Evolutionary conservation across 2,329 filamentous ascomycete genomes (phyloP), one percentile per base, ranked within the genome.

Genomic region (Fusarium nelsonii): DNA sequence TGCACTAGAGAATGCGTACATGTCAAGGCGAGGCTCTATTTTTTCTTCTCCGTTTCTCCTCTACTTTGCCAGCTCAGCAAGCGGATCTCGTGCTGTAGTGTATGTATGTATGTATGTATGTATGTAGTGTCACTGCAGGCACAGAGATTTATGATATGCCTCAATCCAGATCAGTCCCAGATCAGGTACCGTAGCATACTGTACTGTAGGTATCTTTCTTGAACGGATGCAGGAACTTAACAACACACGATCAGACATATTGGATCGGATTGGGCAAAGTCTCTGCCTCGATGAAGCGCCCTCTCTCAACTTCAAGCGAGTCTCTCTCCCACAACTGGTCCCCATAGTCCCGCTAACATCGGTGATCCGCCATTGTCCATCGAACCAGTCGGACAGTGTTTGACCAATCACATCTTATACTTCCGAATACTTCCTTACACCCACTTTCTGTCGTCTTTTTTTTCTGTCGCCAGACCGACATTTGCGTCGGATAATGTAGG

Each of bases 11-110:
- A 39, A 53, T 48, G 44, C 59, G 52, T 63, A 30, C 48, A 51
- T 45, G 23, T 51, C 48, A 51, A 51, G 48, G 48, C 48, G 48
- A 51, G 34, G 48, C 39, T 41, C 39, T 41, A n/a, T 41, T 41
- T 6, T 30, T 30, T 11, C 30, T 11, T 11, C 3, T 30, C 30
- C 23, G 23, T 23, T 30, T 30, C 8, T 30, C 30, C 30, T 41
- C 70, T 69, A 69, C 63, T 59, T 58, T 60, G 70, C 71, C 71
- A 73, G 49, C 71, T 69, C 71, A 73, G 54, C 67, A 73, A 67
- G 72, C 69, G 69, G 69, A 68, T 55, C 52, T 55, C 32, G n/a
- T 51, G 18, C n/a, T 51, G 48, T 23, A 55, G 32, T 36, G 46
- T 20, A 23, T 23, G 23, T 23, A 6, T 23, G 23, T 23, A 23